Base-by-base conservation (phyloP, 2,329 filamentous ascomycete species). In the Fusarium domesticum region DNA sequence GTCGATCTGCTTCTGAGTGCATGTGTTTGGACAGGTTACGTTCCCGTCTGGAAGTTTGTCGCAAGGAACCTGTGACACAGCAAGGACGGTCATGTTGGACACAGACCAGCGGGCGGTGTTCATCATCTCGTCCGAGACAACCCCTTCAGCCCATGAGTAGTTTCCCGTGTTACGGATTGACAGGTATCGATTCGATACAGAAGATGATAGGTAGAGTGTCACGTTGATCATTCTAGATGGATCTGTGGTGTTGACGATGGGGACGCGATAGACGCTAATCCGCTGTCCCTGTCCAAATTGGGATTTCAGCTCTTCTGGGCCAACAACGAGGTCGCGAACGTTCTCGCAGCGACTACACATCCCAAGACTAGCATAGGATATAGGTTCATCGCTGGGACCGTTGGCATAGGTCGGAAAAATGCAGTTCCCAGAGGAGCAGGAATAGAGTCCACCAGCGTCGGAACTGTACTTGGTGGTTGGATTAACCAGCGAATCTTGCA, bases 341-440 rank as follows among this genome's bases (percentile, higher is more conserved):
- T 44, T 19, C 2, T 17, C 31, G 17, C 42, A 44, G 1, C 36
- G 16, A 28, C 42, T 39, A 31, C 42, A 44, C 18, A 44, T 44
- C 12, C 42, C 42, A 19, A 44, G 18, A 4, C 16, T n/a, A 19
- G 28, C 16, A 18, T 33, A 28, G 8, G 37, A 44, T 7, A 44
- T 35, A 3, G 18, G n/a, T 2, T 18, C 28, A 39, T 31, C 37
- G 6, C 19, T 19, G 3, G 25, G 25, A 6, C 23, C 6, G 20
- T 33, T 28, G 14, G 37, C 18, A 28, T 7, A 19, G 3, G 8
- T 34, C 14, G 12, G 17, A 34, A 40, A 40, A 14, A 6, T 18
- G 18, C 39, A 35, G 33, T 42, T 32, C 16, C 39, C 39, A 0
- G 39, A 42, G 4, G 40, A 14, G n/a, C 40, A 43, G 15, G 20